Evolutionary conservation across 2,329 filamentous ascomycete species (phyloP).

Genomic region (Colletotrichum somersetense): DNA sequence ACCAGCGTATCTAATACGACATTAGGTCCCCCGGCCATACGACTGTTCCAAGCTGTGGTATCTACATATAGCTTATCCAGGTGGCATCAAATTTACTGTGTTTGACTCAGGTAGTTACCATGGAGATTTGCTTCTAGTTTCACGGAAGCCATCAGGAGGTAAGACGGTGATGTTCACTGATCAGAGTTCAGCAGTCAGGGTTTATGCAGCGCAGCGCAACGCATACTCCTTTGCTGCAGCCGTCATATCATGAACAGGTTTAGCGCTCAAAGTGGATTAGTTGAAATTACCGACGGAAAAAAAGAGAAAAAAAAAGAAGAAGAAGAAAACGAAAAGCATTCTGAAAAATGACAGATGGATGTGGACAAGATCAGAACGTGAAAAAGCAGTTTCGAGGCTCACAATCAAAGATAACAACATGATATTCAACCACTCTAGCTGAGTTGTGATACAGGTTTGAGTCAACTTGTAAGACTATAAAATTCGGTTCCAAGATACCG

Average conservation of each 20-base stretch:
- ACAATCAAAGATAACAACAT: background rate
- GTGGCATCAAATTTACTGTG: background rate
- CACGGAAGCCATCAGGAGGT: background rate
- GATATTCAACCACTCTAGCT: background rate
- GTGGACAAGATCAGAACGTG: background rate
- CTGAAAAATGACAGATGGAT: background rate
- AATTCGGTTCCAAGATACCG: background rate
- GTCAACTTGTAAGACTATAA: background rate
- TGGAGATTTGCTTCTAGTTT: background rate
- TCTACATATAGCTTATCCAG: background rate
- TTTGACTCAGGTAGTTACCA: background rate
- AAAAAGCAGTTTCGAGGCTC: background rate
- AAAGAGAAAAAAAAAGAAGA: background rate
- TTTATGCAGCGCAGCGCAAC: background rate
- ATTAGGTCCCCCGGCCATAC: rapidly evolving
- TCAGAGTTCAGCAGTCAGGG: background rate
- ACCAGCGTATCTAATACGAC: too few relatives aligned
- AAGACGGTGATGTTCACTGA: too few relatives aligned
- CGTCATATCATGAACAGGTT: too few relatives aligned
- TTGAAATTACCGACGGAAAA: background rate
- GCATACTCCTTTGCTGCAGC: background rate
- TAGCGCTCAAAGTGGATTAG: background rate
- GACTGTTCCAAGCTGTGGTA: background rate
- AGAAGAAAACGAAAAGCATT: background rate
- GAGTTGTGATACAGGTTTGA: too few relatives aligned